These are phyloP conservation scores for Torulaspora delbrueckii DNA, from an alignment of 805 yeast species.

Conservation along the genomic window DNA sequence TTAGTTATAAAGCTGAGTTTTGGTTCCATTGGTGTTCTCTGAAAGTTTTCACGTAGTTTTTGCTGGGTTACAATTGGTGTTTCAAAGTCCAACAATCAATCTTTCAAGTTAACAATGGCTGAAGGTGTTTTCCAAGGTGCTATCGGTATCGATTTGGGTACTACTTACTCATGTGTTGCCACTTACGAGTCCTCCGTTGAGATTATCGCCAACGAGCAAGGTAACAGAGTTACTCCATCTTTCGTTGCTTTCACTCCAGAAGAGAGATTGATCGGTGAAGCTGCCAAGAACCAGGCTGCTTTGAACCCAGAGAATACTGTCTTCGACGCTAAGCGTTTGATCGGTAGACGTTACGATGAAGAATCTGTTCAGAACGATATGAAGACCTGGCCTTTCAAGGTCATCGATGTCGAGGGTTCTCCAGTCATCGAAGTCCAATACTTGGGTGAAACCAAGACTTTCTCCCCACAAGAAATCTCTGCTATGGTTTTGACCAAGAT, in stretches of 20 bases:
- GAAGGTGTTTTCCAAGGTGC: slow-evolving; percentile 99
- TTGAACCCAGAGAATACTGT: slow-evolving; percentile 72
- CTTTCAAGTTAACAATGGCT: slow-evolving; percentile 54
- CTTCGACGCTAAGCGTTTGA: slow-evolving; percentile 78
- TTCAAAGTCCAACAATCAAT: slow-evolving; percentile 17
- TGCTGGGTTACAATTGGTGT: slow-evolving; percentile 1
- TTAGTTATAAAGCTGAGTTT: slow-evolving; percentile 16
- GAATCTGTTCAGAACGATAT: slow-evolving; percentile 79
- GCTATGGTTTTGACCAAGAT: slow-evolving; percentile 76
- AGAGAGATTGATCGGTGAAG: slow-evolving; percentile 78
- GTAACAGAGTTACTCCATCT: slow-evolving; percentile 81
- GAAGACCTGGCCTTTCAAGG: slow-evolving; percentile 85
- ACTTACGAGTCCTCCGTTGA: slow-evolving; percentile 73
- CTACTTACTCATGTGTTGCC: slow-evolving; percentile 77
- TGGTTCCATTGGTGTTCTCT: not conserved
- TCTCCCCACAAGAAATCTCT: slow-evolving; percentile 71
- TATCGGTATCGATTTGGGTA: slow-evolving; percentile 98
- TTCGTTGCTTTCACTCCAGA: slow-evolving; percentile 75
- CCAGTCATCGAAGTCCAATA: slow-evolving; percentile 68
- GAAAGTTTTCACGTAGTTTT: slow-evolving; percentile 2
- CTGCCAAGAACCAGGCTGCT: slow-evolving; percentile 81
- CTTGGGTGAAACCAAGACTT: slow-evolving; percentile 63
- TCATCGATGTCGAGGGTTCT: slow-evolving; percentile 57
- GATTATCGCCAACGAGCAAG: slow-evolving; percentile 78
- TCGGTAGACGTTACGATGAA: slow-evolving; percentile 74